Conservation (phyloP, 768 basidiomycete species). For the Boletus vermiculosoides region DNA sequence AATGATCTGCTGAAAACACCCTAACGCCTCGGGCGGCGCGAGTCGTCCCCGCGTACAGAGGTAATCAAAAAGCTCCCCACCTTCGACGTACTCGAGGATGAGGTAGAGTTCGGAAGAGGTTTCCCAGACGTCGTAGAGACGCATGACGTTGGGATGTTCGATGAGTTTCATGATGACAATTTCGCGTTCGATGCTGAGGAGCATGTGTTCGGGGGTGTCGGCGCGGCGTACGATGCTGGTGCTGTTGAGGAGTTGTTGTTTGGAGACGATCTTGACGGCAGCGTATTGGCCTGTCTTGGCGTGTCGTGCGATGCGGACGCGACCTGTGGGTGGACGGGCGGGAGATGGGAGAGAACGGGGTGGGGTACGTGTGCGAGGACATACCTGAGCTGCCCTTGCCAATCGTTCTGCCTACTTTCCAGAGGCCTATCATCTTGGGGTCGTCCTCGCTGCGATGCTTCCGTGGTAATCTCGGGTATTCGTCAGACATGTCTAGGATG, state of each 20-base stretch:
- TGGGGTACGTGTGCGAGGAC: constrained; percentile 11
- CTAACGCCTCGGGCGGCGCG: constrained; percentile 66
- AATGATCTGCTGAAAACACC: constrained; percentile 93
- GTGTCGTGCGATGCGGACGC: constrained; percentile 86
- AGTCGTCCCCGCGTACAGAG: constrained; percentile 78
- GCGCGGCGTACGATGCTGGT: constrained; percentile 54
- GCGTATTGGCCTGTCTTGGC: constrained; percentile 86
- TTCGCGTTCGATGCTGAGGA: constrained; percentile 85
- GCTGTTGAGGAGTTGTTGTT: constrained; percentile 61
- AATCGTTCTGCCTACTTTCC: constrained; percentile 84
- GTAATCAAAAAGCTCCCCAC: constrained; percentile 93
- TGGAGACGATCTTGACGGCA: constrained; percentile 93
- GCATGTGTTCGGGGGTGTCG: constrained; percentile 72
- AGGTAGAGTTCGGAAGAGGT: constrained; percentile 85
- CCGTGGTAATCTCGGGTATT: constrained; percentile 30
- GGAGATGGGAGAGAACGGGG: neutral
- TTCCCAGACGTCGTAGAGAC: constrained; percentile 96
- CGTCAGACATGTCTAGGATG: constrained; percentile 25
- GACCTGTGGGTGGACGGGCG: constrained; percentile 50
- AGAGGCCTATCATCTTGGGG: constrained; percentile 71
- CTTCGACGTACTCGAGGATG: constrained; percentile 92
- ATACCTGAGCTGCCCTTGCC: constrained; percentile 78
- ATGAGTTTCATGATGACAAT: constrained; percentile 98
- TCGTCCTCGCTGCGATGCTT: constrained; percentile 38
- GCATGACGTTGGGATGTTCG: constrained; percentile 92